phyloP scores from a whole-genome alignment of 805 yeast genomes.

The Candida ipomoeae region DNA sequence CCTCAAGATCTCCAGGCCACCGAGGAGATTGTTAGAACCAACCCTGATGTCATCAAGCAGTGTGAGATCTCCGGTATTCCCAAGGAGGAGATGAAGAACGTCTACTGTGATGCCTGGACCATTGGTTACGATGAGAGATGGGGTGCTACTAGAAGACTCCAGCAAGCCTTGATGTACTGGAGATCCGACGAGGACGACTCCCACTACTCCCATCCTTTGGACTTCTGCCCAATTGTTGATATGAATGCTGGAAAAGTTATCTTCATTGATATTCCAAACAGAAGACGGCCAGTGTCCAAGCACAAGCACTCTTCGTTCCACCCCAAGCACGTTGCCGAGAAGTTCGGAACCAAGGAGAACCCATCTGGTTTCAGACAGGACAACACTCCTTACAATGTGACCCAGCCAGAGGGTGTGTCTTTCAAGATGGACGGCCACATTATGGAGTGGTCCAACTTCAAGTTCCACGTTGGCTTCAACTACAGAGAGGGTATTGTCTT shows the following conservation, averaged over 20 bases:
- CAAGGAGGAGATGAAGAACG: constrained; percentile 52
- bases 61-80: constrained; percentile 69
- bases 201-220: constrained; percentile 70
- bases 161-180: constrained; percentile 78
- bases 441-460: constrained; percentile 75
- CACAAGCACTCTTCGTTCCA: constrained; percentile 68
- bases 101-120: constrained; percentile 67
- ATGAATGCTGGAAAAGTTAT: constrained; percentile 65
- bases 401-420: constrained; percentile 82
- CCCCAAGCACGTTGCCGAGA: constrained; percentile 57
- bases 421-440: constrained; percentile 66
- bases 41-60: constrained; percentile 69
- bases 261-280: constrained; percentile 69
- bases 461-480: constrained; percentile 78
- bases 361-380: constrained; percentile 55
- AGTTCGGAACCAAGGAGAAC: constrained; percentile 48
- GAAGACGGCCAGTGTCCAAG: constrained; percentile 68
- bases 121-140: constrained; percentile 73
- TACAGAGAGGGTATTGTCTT: constrained; percentile 82
- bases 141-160: constrained; percentile 71
- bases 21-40: constrained; percentile 63
- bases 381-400: constrained; percentile 61
- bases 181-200: constrained; percentile 74
- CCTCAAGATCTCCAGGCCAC: constrained; percentile 61
- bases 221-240: constrained; percentile 79